phyloP scores from a whole-genome alignment of 2,329 filamentous ascomycete genomes.

The Trichoderma endophyticum region DNA sequence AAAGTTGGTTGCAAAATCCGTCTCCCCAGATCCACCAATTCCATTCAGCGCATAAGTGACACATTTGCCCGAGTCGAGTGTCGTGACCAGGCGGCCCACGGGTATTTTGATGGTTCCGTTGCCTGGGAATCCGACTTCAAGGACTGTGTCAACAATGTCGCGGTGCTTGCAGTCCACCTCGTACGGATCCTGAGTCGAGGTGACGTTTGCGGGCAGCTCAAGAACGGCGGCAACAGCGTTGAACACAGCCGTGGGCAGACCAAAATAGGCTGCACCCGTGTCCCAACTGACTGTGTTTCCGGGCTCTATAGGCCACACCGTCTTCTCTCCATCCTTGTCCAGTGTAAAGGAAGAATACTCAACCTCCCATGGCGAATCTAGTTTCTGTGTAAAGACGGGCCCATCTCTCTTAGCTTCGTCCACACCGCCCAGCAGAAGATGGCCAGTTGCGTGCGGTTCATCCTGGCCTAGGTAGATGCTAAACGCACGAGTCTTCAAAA shows the following conservation, averaged over 20 bases:
- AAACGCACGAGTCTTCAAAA: slow-evolving; percentile 3
- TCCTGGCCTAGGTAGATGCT: slow-evolving; percentile 1
- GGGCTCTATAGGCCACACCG: neutral
- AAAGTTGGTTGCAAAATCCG: neutral
- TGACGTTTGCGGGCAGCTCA: neutral
- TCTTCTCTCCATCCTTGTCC: neutral
- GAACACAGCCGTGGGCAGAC: neutral
- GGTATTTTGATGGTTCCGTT: neutral
- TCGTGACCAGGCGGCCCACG: neutral
- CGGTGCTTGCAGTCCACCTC: slow-evolving; percentile 11
- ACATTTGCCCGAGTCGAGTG: neutral
- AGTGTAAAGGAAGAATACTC: slow-evolving; percentile 4
- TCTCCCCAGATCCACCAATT: neutral
- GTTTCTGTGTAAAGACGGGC: neutral
- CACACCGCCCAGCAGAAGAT: slow-evolving; percentile 2
- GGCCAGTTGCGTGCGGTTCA: neutral
- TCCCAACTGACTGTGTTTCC: neutral
- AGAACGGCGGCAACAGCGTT: neutral
- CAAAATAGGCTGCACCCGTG: neutral
- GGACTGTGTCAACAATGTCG: neutral
- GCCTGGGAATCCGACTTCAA: neutral
- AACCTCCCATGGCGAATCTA: neutral
- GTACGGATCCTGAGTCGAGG: neutral
- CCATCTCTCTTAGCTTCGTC: neutral
- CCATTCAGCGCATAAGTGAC: neutral